These are phyloP conservation scores for Penicillium frequentans DNA, from an alignment of 2,329 filamentous ascomycete genomes.

Conservation along the genomic window DNA sequence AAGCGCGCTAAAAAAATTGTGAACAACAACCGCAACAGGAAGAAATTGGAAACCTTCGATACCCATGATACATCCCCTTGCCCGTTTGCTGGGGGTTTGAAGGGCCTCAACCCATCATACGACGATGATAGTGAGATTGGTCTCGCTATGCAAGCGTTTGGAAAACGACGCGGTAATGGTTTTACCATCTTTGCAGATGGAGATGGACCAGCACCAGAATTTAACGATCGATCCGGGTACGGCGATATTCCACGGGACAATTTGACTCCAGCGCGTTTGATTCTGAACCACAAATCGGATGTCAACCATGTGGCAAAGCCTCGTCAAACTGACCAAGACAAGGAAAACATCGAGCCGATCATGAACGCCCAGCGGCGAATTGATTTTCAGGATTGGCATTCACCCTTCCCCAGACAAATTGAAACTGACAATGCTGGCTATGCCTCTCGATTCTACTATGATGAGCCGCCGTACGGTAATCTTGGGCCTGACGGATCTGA, in stretches of 20 bases:
- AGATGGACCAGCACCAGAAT: slow-evolving; percentile 3
- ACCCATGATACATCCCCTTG: slow-evolving; percentile 20
- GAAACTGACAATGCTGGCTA: slow-evolving; percentile 19
- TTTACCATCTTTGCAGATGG: slow-evolving; percentile 42
- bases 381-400: slow-evolving; percentile 27
- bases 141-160: slow-evolving; percentile 30
- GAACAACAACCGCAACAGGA: slow-evolving; percentile 7
- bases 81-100: slow-evolving; percentile 16
- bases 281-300: slow-evolving; percentile 23
- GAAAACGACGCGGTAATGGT: slow-evolving; percentile 28
- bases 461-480: slow-evolving; percentile 19
- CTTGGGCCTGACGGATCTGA: slow-evolving; percentile 27
- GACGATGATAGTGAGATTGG: slow-evolving; percentile 36
- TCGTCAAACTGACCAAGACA: slow-evolving; percentile 19
- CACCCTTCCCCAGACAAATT: slow-evolving; percentile 22
- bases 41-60: slow-evolving; percentile 14
- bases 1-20: slow-evolving; percentile 22
- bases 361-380: slow-evolving; percentile 25
- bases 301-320: slow-evolving; percentile 10
- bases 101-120: slow-evolving; percentile 18
- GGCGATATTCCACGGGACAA: slow-evolving; percentile 8
- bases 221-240: slow-evolving; percentile 9
- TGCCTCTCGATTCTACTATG: slow-evolving; percentile 28
- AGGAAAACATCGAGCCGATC: slow-evolving; percentile 42
- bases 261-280: slow-evolving; percentile 21